Conservation (phyloP, 352 stramenopile genomes). For the Phytophthora ramorum region DNA sequence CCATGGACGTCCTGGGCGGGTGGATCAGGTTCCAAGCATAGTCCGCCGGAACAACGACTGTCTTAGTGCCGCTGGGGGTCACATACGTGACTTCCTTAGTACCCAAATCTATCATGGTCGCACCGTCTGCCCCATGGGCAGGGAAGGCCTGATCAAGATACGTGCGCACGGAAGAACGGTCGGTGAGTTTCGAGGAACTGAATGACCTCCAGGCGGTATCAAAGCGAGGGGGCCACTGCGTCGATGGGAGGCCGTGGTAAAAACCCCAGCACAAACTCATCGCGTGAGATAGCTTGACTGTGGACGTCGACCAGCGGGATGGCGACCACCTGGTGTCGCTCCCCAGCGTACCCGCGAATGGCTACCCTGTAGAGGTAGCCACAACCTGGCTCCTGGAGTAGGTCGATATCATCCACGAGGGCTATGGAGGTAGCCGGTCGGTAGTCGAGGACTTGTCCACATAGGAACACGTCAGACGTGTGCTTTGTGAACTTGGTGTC, state of each 20-base stretch:
- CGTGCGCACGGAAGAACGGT: not conserved
- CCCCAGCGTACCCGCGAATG: not conserved
- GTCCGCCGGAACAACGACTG: not conserved
- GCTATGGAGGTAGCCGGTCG: not conserved
- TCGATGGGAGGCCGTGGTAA: not conserved
- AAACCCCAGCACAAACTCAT: conserved; percentile 9
- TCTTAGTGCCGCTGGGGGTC: not conserved
- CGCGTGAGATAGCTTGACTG: not conserved
- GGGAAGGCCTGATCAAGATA: not conserved
- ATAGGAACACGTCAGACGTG: conserved; percentile 16
- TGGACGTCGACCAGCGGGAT: not conserved
- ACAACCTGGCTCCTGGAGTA: conserved; percentile 4
- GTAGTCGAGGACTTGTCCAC: conserved; percentile 12
- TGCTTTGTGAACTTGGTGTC: conserved; percentile 10
- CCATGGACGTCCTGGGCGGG: not conserved
- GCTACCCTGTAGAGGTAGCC: conserved; percentile 7
- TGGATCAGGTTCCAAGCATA: not conserved
- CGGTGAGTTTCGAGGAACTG: not conserved
- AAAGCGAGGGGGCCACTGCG: not conserved
- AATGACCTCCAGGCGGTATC: conserved; percentile 7
- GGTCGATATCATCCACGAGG: conserved; percentile 9
- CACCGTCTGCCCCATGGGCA: too few relatives aligned
- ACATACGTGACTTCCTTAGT: not conserved
- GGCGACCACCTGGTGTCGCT: conserved; percentile 1
- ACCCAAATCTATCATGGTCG: not conserved